A percentile compares a stretch with the other conserved stretches of the same genome.
phyloP scores from a whole-genome alignment of 2,329 filamentous ascomycete genomes.

The Fusarium sp. region DNA sequence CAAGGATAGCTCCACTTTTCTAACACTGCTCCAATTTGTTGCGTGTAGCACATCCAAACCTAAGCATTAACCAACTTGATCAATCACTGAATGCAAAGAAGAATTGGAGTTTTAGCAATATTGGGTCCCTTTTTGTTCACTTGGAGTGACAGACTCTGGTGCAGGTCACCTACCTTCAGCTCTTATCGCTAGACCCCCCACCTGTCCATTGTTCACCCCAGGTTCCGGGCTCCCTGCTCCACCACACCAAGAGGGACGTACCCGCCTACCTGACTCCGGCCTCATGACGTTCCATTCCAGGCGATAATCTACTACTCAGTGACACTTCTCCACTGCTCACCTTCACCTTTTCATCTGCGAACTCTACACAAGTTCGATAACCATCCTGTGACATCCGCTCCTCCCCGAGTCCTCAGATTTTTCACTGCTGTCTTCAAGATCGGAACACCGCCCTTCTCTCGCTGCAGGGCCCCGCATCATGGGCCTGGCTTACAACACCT shows the following conservation, averaged over 20 bases:
- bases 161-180: background rate
- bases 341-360: slow-evolving; percentile 12
- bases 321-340: slow-evolving; percentile 13
- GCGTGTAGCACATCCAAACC: no score
- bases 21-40: no score
- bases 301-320: slow-evolving; percentile 9
- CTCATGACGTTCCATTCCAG: slow-evolving; percentile 39
- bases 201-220: background rate
- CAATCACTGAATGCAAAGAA: no score
- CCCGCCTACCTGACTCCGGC: slow-evolving; percentile 25
- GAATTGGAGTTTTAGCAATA: background rate
- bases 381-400: background rate
- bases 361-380: background rate
- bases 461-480: slow-evolving; percentile 57
- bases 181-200: slow-evolving; percentile 17
- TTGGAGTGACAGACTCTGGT: background rate
- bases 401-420: background rate
- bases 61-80: no score
- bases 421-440: background rate
- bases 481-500: slow-evolving; percentile 92
- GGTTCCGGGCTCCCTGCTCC: slow-evolving; percentile 2
- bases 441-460: background rate
- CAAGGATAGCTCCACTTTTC: no score
- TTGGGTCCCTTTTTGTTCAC: background rate
- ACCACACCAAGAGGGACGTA: slow-evolving; percentile 20